Percentiles rank a stretch among this genome's conserved stretches.
Evolutionary conservation across 345 rosid genomes (phyloP).

Genomic region (Conringia planisiliqua): DNA sequence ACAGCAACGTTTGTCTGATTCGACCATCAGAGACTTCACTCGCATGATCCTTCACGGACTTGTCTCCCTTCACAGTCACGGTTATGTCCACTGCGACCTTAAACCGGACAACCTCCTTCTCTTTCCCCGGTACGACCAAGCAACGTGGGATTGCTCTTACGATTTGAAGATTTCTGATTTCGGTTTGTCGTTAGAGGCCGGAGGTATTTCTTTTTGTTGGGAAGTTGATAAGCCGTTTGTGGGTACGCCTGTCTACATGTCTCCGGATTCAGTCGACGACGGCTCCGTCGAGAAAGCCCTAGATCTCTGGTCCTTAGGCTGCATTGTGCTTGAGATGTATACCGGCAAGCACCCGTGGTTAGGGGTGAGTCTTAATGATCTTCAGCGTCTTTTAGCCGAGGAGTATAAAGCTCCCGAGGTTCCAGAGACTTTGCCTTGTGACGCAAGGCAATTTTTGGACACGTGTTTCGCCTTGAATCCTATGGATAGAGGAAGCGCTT

Average conservation of each 20-base stretch:
- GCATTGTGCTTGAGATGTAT: constrained; percentile 28
- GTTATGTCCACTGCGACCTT: constrained; percentile 36
- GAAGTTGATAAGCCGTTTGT: background rate
- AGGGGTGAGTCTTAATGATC: background rate
- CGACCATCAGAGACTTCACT: constrained; percentile 9
- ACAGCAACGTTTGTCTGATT: background rate
- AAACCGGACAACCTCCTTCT: constrained; percentile 28
- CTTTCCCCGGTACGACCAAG: constrained; percentile 16
- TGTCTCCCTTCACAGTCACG: constrained; percentile 18
- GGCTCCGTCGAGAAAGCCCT: constrained; percentile 12
- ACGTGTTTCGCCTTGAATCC: constrained; percentile 23
- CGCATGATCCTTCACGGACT: constrained; percentile 30
- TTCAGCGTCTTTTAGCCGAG: background rate
- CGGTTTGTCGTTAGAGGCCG: background rate
- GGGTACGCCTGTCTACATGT: constrained; percentile 16
- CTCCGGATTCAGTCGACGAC: constrained; percentile 8
- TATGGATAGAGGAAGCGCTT: constrained; percentile 23
- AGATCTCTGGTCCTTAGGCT: constrained; percentile 34
- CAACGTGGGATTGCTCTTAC: background rate
- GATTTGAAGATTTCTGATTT: constrained; percentile 29
- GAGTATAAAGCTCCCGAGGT: background rate
- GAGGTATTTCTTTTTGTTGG: background rate
- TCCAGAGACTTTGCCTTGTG: constrained; percentile 15
- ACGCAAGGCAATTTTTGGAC: constrained; percentile 23
- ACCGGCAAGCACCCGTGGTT: constrained; percentile 16